phyloP scores from a whole-genome alignment of 345 rosid genomes.

The Sonneratia caseolaris region DNA sequence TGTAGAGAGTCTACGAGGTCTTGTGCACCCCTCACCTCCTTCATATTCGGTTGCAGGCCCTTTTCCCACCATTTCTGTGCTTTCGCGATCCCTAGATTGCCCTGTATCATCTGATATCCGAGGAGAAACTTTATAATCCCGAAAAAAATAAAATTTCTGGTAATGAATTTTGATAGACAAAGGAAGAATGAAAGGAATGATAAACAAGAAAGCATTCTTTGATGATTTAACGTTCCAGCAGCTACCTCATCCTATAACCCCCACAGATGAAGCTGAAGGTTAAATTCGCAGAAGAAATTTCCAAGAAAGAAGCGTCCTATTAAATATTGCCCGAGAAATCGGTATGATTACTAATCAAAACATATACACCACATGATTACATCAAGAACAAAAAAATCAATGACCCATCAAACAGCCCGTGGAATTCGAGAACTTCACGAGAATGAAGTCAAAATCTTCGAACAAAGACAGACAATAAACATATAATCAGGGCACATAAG shows the following conservation, averaged over 20 bases:
- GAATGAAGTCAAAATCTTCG: neutral
- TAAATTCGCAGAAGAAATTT: too few species aligned
- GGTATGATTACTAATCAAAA: neutral
- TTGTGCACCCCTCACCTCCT: conserved; percentile 71
- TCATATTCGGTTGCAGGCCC: conserved; percentile 73
- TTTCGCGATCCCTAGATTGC: conserved; percentile 45
- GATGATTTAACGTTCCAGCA: neutral
- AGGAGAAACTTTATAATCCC: neutral
- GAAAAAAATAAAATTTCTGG: neutral
- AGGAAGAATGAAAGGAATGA: neutral
- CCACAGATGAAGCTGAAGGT: too few species aligned
- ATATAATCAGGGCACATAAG: neutral
- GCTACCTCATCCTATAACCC: neutral
- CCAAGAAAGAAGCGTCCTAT: neutral
- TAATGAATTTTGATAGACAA: too few species aligned
- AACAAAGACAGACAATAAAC: neutral
- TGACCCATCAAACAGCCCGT: neutral
- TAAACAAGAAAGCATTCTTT: neutral
- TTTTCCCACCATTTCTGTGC: conserved; percentile 88
- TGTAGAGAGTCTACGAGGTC: conserved; percentile 64
- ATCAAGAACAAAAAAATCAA: too few species aligned
- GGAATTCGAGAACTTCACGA: neutral
- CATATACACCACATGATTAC: too few species aligned
- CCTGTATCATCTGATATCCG: conserved; percentile 17
- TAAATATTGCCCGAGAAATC: neutral